Conservation (phyloP, 495 filamentous ascomycete species). For the Tuber aestivum region DNA sequence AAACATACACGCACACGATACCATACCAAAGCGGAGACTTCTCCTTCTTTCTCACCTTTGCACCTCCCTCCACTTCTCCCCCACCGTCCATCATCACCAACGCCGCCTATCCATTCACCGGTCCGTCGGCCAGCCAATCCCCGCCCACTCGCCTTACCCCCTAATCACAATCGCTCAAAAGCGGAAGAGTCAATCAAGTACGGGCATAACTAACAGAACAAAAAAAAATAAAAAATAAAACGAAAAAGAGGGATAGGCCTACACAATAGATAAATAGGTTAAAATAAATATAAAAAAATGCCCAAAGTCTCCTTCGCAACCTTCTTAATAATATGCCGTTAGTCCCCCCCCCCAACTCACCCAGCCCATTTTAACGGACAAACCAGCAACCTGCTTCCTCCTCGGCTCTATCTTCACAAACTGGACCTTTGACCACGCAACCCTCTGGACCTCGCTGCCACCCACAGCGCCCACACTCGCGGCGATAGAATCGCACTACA, state of each 20-base stretch:
- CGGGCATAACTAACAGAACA: background rate
- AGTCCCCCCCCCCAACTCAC: conserved; percentile 40
- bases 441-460: conserved; percentile 61
- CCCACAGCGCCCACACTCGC: conserved; percentile 30
- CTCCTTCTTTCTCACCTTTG: background rate
- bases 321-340: conserved; percentile 92
- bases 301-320: conserved; percentile 64
- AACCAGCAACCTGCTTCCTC: conserved; percentile 83
- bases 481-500: conserved; percentile 71
- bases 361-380: conserved; percentile 9
- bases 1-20: background rate
- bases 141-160: background rate
- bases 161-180: background rate
- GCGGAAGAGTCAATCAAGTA: background rate
- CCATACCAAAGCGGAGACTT: background rate
- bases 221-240: background rate
- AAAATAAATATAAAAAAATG: conserved; percentile 10
- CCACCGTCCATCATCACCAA: background rate
- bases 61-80: background rate
- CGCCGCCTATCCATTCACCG: background rate
- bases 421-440: conserved; percentile 96
- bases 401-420: conserved; percentile 95
- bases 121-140: background rate
- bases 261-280: no score
- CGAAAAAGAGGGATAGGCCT: no score